phyloP scores from a whole-genome alignment of 2,329 filamentous ascomycete genomes.

The Metarhizium guizhouense region DNA sequence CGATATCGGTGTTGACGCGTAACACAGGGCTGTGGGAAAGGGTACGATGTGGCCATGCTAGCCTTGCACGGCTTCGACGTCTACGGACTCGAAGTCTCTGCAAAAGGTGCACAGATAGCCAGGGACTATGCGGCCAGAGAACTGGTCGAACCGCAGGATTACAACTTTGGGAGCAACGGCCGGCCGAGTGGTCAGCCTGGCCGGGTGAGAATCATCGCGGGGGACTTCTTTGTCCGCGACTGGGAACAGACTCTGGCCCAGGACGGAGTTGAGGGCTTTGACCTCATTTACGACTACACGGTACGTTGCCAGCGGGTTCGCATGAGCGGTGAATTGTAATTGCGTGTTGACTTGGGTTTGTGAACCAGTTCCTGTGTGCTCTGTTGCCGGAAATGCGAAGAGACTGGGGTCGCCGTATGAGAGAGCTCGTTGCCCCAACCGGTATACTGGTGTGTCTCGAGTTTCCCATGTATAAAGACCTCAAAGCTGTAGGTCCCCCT shows the following conservation, averaged over 20 bases:
- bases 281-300: conserved; percentile 6
- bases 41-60: conserved; percentile 7
- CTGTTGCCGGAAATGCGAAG: conserved; percentile 4
- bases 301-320: not conserved
- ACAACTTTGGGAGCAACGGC: not conserved
- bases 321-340: not conserved
- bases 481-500: conserved; percentile 5
- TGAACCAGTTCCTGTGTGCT: conserved; percentile 2
- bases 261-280: not conserved
- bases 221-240: conserved; percentile 4
- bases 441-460: conserved; percentile 3
- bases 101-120: conserved; percentile 4
- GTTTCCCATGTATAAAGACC: conserved; percentile 7
- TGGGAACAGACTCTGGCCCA: not conserved
- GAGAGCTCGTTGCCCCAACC: not conserved
- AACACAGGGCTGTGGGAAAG: conserved; percentile 3
- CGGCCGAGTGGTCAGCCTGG: not conserved
- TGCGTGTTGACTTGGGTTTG: not conserved
- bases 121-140: not conserved
- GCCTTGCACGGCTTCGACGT: conserved; percentile 6
- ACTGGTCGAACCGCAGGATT: not conserved
- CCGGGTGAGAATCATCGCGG: not conserved
- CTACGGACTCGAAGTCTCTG: conserved; percentile 4
- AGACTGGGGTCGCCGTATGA: conserved; percentile 3
- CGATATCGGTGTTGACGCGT: not conserved